Base-by-base conservation (phyloP, 495 filamentous ascomycete species). In the Parachaetomium inaequale region DNA sequence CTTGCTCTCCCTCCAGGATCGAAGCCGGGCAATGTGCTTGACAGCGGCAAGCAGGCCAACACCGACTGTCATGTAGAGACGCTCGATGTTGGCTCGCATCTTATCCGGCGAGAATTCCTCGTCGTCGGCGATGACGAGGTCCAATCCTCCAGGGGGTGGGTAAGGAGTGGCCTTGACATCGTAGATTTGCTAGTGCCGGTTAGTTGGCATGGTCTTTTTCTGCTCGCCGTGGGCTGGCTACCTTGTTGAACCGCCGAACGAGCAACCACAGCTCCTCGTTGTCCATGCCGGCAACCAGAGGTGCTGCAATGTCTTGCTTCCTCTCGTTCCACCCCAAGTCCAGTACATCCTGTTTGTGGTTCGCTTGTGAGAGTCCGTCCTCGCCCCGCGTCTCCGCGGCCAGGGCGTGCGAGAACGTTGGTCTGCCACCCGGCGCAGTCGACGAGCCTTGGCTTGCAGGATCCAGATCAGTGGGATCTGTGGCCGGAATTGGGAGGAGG, bases 41-140 rank as follows among this genome's bases (percentile, higher is more conserved):
- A 80, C 83, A 47, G 86, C 80, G 0, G 79, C 82, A 15, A 89
- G 79, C 50, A 91, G 21, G 1, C 87, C 85, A 32, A 94, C 83
- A 3, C 88, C 78, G 1, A 95, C 84, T 0, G 89, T 91, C 78
- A 87, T 93, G 72, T 96, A 96, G 29, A 95, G 81, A 10, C 92
- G 78, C 72, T 96, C 92, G n/a, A 95, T 64, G 42, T 86, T 91
- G 21, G 84, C 84, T 19, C 92, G 81, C 63, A 96, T 74, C 69
- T 95, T 95, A 72, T 95, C 92, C 0, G 92, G 92, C 0, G 88
- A 89, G 72, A 93, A 94, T 63, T 91, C 86, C 42, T 95, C 91
- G 61, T 92, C 85, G 38, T 92, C 88, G 0, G 88, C 86, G 49
- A 90, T 87, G 58, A 90, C 88, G 14, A 94, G 79, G 74, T 96